Evolutionary conservation across 2,329 filamentous ascomycete species (phyloP).

Genomic region (Trichoderma guizhouense): DNA sequence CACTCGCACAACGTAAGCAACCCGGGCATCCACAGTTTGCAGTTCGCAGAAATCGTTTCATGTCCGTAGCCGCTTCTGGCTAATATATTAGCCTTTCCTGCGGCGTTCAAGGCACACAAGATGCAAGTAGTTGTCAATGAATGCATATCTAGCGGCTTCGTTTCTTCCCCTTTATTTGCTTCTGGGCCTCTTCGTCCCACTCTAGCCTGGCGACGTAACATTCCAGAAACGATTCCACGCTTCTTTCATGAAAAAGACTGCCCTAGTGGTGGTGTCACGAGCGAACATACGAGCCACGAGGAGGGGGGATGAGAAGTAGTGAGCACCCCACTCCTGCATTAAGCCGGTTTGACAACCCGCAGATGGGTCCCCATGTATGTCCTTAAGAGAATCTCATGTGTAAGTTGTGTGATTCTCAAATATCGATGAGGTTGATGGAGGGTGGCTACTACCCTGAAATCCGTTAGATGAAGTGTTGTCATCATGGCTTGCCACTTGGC

Average conservation of each 20-base stretch:
- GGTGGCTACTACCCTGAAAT: not conserved
- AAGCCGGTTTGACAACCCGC: not conserved
- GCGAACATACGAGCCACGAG: not conserved
- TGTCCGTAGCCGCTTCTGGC: conserved; percentile 7
- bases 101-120: conserved; percentile 3
- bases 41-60: conserved; percentile 13
- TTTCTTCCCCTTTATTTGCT: not conserved
- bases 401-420: not conserved
- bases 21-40: not conserved
- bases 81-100: not conserved
- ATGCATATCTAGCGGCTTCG: conserved; percentile 8
- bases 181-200: not conserved
- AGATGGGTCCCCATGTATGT: conserved; percentile 1
- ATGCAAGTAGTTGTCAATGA: not conserved
- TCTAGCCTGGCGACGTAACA: conserved; percentile 1
- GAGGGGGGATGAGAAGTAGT: not conserved
- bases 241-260: not conserved
- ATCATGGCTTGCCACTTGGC: conserved; percentile 12
- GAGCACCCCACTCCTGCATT: not conserved
- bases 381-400: not conserved
- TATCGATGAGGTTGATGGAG: not conserved
- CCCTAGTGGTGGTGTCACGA: not conserved
- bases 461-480: not conserved
- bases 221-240: conserved; percentile 9
- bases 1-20: not conserved